Base-by-base conservation (phyloP, 768 basidiomycete species). In the Lepiota subincarnata region DNA sequence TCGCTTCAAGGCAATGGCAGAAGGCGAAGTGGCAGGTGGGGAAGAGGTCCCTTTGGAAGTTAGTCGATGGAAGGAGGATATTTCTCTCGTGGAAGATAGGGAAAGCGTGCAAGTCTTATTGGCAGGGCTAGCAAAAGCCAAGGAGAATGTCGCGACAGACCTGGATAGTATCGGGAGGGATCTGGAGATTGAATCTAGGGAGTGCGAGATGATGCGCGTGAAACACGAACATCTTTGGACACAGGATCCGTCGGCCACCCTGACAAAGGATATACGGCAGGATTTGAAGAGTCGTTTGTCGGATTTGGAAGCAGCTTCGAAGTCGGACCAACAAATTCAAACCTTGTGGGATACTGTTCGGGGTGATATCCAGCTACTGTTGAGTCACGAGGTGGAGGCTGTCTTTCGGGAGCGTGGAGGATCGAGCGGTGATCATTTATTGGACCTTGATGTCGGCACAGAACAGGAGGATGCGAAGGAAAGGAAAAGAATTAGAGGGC, bases 151-250 rank as follows among this genome's bases (percentile, higher is more conserved):
- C 12, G 73, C 72, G 52, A 62, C 68, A 8, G 86, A 86, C 38
- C 73, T 99, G 39, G 82, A 90, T 7, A 65, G 69, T 18, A 67
- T 87, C 37, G 75, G 78, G 2, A 71, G 76, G 3, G 84, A 92
- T 44, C 70, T 99, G 37, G 95, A 97, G 13, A 70, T 72, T 36
- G 97, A 98, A 69, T 84, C 82, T 31, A 74, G 84, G 58, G 92
- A 94, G 43, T 98, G 94, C 69, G 96, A 99, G 69, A 74, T 79
- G 45, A 82, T 86, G 84, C 75, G 94, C 51, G 87, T 93, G 62
- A 88, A 88, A 67, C 95, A 92, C 67, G 87, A 87, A 26, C 86
- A 93, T 59, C 67, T 81, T 24, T 98, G 92, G 87, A 84, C 87
- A 6, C 95, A 97, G 68, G 79, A 81, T 7, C 95, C 96, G 0